Percentiles rank a stretch among this genome's conserved stretches.
phyloP scores from a whole-genome alignment of 2,329 filamentous ascomycete species.

The Mycogone perniciosa region DNA sequence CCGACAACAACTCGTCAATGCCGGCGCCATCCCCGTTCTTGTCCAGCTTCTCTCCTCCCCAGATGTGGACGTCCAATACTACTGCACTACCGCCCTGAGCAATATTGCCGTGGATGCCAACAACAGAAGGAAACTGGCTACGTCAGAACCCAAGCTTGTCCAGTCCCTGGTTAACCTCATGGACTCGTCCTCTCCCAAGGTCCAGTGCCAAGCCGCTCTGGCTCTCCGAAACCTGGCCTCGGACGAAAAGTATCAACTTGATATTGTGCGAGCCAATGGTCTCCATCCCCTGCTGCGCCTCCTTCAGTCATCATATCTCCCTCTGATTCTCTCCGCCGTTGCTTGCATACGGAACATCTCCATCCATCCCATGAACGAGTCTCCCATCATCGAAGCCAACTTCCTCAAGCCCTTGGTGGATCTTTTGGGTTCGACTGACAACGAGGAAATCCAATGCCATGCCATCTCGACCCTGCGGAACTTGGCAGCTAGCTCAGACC shows the following conservation, averaged over 20 bases:
- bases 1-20: conserved; percentile 92
- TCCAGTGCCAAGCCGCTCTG: conserved; percentile 93
- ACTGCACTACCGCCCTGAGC: conserved; percentile 96
- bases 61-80: conserved; percentile 98
- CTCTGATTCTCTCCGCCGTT: conserved; percentile 91
- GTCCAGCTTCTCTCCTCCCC: conserved; percentile 88
- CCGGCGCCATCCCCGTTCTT: conserved; percentile 93
- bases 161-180: conserved; percentile 92
- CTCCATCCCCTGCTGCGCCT: conserved; percentile 80
- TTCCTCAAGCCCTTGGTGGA: conserved; percentile 93
- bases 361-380: conserved; percentile 95
- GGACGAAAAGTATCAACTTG: conserved; percentile 96
- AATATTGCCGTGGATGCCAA: conserved; percentile 94
- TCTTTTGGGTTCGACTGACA: conserved; percentile 87
- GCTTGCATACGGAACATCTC: conserved; percentile 99
- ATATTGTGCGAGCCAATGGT: conserved; percentile 87
- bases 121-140: conserved; percentile 84
- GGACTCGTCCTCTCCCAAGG: conserved; percentile 95
- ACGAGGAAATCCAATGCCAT: conserved; percentile 98
- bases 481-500: conserved; percentile 89
- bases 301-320: conserved; percentile 90
- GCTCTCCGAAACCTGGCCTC: conserved; percentile 92
- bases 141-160: conserved; percentile 84
- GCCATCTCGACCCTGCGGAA: conserved; percentile 96
- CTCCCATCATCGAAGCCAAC: conserved; percentile 94